A percentile compares a stretch with the other conserved stretches of the same genome.
phyloP scores from a whole-genome alignment of 179 eudicot species.

The Actinidia chinensis region DNA sequence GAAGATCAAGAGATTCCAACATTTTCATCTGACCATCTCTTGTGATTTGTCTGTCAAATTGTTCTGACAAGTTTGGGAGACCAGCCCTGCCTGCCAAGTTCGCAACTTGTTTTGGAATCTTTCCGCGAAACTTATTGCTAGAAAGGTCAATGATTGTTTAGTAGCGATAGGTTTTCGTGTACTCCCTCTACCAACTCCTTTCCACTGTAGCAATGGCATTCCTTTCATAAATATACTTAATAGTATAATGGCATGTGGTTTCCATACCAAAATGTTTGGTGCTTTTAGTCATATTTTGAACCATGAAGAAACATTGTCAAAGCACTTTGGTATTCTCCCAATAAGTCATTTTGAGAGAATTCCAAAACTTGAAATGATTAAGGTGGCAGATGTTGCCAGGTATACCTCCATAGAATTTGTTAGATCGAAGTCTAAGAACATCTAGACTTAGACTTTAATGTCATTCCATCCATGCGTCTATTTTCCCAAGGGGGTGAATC shows the following conservation, averaged over 20 bases:
- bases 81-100: constrained; percentile 21
- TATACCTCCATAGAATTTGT: constrained; percentile 6
- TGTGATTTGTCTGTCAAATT: constrained; percentile 27
- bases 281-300: too few relatives aligned
- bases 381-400: constrained; percentile 2
- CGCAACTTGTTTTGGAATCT: constrained; percentile 33
- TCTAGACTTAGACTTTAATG: background rate
- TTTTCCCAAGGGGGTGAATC: background rate
- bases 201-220: constrained; percentile 13
- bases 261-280: too few relatives aligned
- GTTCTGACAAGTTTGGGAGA: constrained; percentile 35
- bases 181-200: constrained; percentile 9
- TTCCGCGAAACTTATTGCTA: constrained; percentile 32
- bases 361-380: constrained; percentile 6
- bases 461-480: constrained; percentile 7
- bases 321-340: constrained; percentile 21
- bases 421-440: constrained; percentile 9
- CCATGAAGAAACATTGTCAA: constrained; percentile 16
- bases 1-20: constrained; percentile 41
- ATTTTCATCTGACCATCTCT: constrained; percentile 27
- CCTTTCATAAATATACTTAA: background rate
- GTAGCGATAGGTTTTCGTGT: background rate
- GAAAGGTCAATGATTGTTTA: constrained; percentile 22
- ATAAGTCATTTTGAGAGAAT: constrained; percentile 7
- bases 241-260: background rate